Percentiles rank a stretch among this genome's conserved stretches.
Evolutionary conservation across 495 filamentous ascomycete genomes (phyloP).

Genomic region (Hypomontagnella submonticulosa): DNA sequence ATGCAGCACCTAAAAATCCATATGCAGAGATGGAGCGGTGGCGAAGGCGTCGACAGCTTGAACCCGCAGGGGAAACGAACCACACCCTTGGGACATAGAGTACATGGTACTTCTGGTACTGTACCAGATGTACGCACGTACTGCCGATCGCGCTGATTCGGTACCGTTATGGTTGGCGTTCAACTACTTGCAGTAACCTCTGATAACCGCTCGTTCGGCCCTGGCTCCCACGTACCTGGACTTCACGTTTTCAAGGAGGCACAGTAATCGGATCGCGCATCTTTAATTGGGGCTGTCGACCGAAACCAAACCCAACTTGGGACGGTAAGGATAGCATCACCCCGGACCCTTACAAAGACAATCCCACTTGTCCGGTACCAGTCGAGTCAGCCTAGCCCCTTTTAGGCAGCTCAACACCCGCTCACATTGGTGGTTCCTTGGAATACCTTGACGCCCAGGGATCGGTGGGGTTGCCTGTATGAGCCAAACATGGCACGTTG

Average conservation of each 20-base stretch:
- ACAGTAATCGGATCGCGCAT: constrained; percentile 13
- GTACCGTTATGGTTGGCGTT: constrained; percentile 8
- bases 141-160: constrained; percentile 20
- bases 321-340: constrained; percentile 14
- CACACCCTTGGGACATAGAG: constrained; percentile 24
- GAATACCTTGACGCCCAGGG: constrained; percentile 2
- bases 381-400: constrained; percentile 18
- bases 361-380: constrained; percentile 35
- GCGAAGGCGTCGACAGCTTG: constrained; percentile 34
- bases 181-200: constrained; percentile 24
- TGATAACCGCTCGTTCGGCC: constrained; percentile 5
- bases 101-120: constrained; percentile 13
- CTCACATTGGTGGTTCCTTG: constrained; percentile 20
- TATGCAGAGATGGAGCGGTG: constrained; percentile 22
- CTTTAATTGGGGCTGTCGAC: constrained; percentile 25
- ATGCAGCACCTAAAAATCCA: constrained; percentile 3
- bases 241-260: background rate
- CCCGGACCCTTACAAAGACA: constrained; percentile 12
- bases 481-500: constrained; percentile 11
- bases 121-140: background rate
- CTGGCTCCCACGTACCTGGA: constrained; percentile 21
- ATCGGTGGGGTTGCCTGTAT: constrained; percentile 9
- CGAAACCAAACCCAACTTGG: constrained; percentile 24
- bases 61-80: constrained; percentile 38
- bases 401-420: constrained; percentile 28